These are phyloP conservation scores for Kluyveromyces marxianus DNA, from an alignment of 1,139 yeast species.

Conservation along the genomic window DNA sequence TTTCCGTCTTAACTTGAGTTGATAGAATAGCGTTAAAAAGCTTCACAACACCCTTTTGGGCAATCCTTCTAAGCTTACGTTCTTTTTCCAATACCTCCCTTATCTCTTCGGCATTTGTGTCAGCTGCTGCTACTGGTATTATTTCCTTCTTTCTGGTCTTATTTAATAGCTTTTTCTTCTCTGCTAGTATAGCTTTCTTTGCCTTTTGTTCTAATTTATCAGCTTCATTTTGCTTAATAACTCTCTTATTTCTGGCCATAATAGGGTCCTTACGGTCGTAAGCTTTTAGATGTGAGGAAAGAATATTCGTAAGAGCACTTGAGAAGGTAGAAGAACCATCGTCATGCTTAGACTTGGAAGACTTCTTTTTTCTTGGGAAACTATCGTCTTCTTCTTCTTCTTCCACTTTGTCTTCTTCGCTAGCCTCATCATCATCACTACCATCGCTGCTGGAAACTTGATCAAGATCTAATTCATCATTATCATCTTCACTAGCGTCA, in stretches of 20 bases:
- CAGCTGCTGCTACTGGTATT: conserved; percentile 46
- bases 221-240: conserved; percentile 65
- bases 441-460: conserved; percentile 12
- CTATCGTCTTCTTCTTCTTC: conserved; percentile 33
- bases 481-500: conserved; percentile 6
- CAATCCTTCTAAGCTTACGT: conserved; percentile 65
- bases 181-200: conserved; percentile 57
- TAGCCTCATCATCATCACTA: background rate
- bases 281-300: conserved; percentile 81
- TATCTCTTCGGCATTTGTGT: conserved; percentile 42
- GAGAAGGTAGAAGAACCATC: conserved; percentile 75
- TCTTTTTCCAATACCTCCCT: conserved; percentile 64
- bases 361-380: conserved; percentile 41
- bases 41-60: conserved; percentile 90
- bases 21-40: conserved; percentile 84
- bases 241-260: conserved; percentile 65
- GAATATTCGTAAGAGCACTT: conserved; percentile 72
- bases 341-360: conserved; percentile 48
- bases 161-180: conserved; percentile 62
- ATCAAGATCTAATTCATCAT: conserved; percentile 12
- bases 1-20: conserved; percentile 61
- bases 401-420: conserved; percentile 10
- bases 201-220: conserved; percentile 84
- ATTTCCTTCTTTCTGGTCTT: conserved; percentile 61
- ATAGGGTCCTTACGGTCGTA: conserved; percentile 86